Evolutionary conservation across 2,329 filamentous ascomycete species (phyloP).

Genomic region (Elsinoe fawcettii): DNA sequence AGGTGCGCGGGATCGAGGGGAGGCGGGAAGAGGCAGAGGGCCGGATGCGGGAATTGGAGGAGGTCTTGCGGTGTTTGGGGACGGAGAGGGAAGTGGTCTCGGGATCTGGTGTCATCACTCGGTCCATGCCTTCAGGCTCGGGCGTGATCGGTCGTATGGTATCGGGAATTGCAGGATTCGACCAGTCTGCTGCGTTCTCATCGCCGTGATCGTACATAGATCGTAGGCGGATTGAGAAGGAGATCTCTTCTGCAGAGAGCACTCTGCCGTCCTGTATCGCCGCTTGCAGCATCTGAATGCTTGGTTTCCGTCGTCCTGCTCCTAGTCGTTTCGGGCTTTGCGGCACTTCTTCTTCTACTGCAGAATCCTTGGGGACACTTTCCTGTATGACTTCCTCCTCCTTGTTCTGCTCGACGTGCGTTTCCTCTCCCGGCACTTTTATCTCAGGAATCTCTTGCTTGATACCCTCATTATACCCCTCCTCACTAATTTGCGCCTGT

Average conservation of each 20-base stretch:
- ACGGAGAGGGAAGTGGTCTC: conserved; percentile 3
- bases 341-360: conserved; percentile 20
- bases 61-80: conserved; percentile 15
- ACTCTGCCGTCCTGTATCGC: conserved; percentile 36
- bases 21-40: conserved; percentile 17
- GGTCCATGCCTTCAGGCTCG: conserved; percentile 8
- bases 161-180: conserved; percentile 10
- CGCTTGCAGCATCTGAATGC: conserved; percentile 31
- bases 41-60: conserved; percentile 6
- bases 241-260: conserved; percentile 57
- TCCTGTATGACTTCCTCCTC: not conserved
- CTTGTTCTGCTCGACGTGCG: conserved; percentile 2
- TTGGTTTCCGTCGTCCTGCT: conserved; percentile 28
- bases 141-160: conserved; percentile 7
- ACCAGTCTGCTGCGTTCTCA: conserved; percentile 45
- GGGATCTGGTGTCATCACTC: conserved; percentile 17
- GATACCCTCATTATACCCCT: conserved; percentile 14
- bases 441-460: not conserved
- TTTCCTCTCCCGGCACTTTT: not conserved
- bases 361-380: conserved; percentile 23
- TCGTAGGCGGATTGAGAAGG: conserved; percentile 54
- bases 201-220: conserved; percentile 57
- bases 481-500: conserved; percentile 17
- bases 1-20: conserved; percentile 41
- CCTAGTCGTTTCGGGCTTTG: conserved; percentile 20